Evolutionary conservation across 768 basidiomycete species (phyloP), one percentile per base, ranked within the genome.

Genomic region (Podaxis sp.): DNA sequence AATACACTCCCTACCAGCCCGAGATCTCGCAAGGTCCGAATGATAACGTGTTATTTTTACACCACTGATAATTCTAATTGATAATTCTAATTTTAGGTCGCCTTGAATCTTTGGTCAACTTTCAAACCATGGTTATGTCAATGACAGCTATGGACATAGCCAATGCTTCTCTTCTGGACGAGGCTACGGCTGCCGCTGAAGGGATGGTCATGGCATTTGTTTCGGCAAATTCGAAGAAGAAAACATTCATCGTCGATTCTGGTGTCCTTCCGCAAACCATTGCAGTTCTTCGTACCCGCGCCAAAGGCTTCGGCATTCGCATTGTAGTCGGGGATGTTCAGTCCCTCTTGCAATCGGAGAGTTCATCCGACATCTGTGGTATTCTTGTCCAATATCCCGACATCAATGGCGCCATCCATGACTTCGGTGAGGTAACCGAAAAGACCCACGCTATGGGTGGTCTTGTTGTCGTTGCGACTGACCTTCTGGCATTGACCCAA

Each of bases 131-230:
- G 90, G 85, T 96, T 66, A 92, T 87, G 77, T 97, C 96, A 15
- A 78, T 99, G 70, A 97, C 96, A 13, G 84, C 89, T 22, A 95
- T 99, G 84, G 91, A 95, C 68, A 94, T 98, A 65, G 93, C 96
- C 30, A 98, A 98, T 70, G 95, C 96, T 2, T 98, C 95, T 15
- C 82, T 99, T 24, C 80, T 99, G 33, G 96, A 98, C 70, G 96
- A 98, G 74, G 90, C 92, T 7, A 98, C 95, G 3, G 96, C 95
- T 17, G 94, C 94, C 1, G 95, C 93, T 0, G 96, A 97, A 77
- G 94, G 86, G 66, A 99, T 99, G 97, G 89, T 96, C 64, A 95
- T 99, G 91, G 85, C 95, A 20, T 92, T 89, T 66, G 81, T 85
- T 26, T 78, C 84, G 56, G 75, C 84, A 1, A 81, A 81, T 55